Base-by-base conservation (phyloP, 768 basidiomycete species). In the Tylopilus sp. region DNA sequence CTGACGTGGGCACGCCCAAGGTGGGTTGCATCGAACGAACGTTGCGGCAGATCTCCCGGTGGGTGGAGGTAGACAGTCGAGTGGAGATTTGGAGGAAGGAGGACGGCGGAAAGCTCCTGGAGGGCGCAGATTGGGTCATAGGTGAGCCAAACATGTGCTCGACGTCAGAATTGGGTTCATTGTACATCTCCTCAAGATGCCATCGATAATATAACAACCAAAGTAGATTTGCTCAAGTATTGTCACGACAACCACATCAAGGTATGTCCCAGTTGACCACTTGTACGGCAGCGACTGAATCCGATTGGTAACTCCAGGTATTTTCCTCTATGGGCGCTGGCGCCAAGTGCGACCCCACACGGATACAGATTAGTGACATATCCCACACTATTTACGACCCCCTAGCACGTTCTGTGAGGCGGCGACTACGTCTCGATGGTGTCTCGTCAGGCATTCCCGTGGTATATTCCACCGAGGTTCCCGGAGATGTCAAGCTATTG, bases 281-380 rank as follows among this genome's bases (percentile, higher is more conserved):
- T 9, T 30, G 21, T 11, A 29, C 7, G 8, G 6, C 2, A 16
- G 30, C 24, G 24, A 41, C 29, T 16, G 30, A 47, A 49, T 24
- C n/a, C n/a, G n/a, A 12, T 10, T 31, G 24, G 22, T 24, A n/a
- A n/a, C 40, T 49, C 13, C 57, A 89, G 87, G 87, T 95, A 17
- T 97, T 98, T 71, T 92, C 95, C 1, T 93, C 93, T 24, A 97
- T 99, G 93, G 97, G 97, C 26, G 91, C 95, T 4, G 86, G 94
- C 13, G 89, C 94, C 14, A 99, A 98, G 72, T 82, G 81, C 61
- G 97, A 99, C 69, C 95, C 97, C 0, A 96, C 94, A 1, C 83
- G 93, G 36, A 82, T 99, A 24, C 95, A 98, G 70, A 97, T 98
- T 52, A 87, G 86, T 57, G 96, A 98, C 71, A 92, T 98, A 60